Percentiles rank a stretch among this genome's conserved stretches.
These are phyloP conservation scores for Calonectria montana DNA, from an alignment of 2,329 filamentous ascomycete genomes.

Conservation along the genomic window DNA sequence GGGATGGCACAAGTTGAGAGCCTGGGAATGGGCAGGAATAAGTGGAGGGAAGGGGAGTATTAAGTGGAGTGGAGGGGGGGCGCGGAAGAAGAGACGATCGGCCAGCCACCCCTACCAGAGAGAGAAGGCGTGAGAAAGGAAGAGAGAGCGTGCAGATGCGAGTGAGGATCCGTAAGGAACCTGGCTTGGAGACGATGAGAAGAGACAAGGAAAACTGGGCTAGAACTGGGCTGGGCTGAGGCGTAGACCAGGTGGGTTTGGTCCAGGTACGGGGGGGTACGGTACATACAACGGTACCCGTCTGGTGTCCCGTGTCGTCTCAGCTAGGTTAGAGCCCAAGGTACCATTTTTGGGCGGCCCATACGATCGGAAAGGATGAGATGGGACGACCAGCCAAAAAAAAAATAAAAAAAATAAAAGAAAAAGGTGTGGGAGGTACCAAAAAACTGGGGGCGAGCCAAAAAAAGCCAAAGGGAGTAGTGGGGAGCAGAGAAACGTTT, in stretches of 20 bases:
- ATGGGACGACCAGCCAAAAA: constrained; percentile 9
- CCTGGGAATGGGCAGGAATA: constrained; percentile 8
- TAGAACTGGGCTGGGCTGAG: constrained; percentile 17
- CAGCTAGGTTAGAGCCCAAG: constrained; percentile 12
- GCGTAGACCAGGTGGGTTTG: constrained; percentile 11
- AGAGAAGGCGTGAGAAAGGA: background rate
- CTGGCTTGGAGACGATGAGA: background rate
- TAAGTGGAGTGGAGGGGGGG: constrained; percentile 18
- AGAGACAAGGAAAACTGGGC: constrained; percentile 3
- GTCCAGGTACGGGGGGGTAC: constrained; percentile 20
- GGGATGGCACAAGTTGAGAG: background rate
- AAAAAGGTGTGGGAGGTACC: background rate
- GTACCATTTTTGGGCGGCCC: constrained; percentile 14
- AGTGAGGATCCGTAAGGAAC: constrained; percentile 4
- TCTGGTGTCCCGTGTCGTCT: constrained; percentile 7
- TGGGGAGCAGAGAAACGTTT: background rate
- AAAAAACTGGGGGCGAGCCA: background rate
- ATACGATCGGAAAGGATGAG: constrained; percentile 16
- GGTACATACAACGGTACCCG: constrained; percentile 17
- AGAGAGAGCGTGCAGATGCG: constrained; percentile 9
- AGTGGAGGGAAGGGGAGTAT: constrained; percentile 15
- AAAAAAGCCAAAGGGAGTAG: constrained; percentile 2
- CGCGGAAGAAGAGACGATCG: constrained; percentile 12
- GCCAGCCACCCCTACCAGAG: constrained; percentile 12
- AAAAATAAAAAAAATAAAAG: background rate